A percentile compares a stretch with the other conserved stretches of the same genome.
Evolutionary conservation across 2,329 filamentous ascomycete species (phyloP).

Genomic region (Penicillium sp.): DNA sequence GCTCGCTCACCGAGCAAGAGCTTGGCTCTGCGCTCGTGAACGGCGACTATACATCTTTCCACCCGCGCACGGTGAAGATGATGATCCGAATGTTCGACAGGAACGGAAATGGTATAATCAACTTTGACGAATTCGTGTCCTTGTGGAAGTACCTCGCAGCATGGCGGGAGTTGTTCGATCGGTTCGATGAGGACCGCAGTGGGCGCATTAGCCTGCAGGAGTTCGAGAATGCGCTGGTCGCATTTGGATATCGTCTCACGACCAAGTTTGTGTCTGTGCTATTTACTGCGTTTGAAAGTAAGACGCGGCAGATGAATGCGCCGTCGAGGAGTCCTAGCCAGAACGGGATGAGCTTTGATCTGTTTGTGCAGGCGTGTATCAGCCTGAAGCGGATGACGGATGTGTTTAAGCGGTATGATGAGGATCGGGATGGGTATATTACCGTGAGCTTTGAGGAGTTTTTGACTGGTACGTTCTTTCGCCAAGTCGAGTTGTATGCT

Average conservation of each 20-base stretch:
- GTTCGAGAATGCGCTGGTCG: slow-evolving; percentile 86
- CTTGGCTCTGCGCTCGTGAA: slow-evolving; percentile 91
- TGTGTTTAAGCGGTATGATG: slow-evolving; percentile 98
- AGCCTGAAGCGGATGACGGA: slow-evolving; percentile 98
- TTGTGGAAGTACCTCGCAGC: slow-evolving; percentile 95
- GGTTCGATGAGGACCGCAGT: slow-evolving; percentile 85
- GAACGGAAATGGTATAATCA: slow-evolving; percentile 85
- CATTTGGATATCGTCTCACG: slow-evolving; percentile 91
- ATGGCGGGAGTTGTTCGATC: slow-evolving; percentile 93
- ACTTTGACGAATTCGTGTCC: slow-evolving; percentile 94
- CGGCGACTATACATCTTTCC: slow-evolving; percentile 93
- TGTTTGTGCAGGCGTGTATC: slow-evolving; percentile 98
- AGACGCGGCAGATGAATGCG: slow-evolving; percentile 47
- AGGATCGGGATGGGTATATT: slow-evolving; percentile 93
- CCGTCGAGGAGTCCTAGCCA: slow-evolving; percentile 33
- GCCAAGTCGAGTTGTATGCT: background rate
- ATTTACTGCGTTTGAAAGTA: slow-evolving; percentile 84
- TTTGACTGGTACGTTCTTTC: slow-evolving; percentile 61
- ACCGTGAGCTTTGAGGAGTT: slow-evolving; percentile 84
- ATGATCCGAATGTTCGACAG: slow-evolving; percentile 99
- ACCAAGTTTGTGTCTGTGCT: slow-evolving; percentile 81
- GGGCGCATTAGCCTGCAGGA: slow-evolving; percentile 87
- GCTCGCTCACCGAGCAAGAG: slow-evolving; percentile 83
- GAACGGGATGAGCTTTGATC: slow-evolving; percentile 84
- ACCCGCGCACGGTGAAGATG: slow-evolving; percentile 92